Conservation (phyloP, 2,329 filamentous ascomycete genomes). For the Colletotrichum musicola region DNA sequence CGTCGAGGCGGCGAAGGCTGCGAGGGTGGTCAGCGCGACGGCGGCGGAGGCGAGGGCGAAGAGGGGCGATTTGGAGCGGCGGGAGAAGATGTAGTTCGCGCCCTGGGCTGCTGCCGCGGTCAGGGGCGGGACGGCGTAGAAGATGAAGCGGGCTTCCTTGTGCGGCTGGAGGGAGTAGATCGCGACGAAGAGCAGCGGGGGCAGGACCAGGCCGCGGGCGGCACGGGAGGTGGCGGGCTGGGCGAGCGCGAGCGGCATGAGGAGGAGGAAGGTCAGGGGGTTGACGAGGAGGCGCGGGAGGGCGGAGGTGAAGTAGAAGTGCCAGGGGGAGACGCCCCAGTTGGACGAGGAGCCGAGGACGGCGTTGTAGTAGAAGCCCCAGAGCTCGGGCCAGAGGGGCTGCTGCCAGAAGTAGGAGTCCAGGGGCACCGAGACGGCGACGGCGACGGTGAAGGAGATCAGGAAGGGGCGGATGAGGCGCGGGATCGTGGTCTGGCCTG, state of each 20-base stretch:
- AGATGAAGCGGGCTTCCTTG: conserved; percentile 95
- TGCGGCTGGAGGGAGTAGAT: conserved; percentile 92
- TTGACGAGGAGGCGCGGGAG: conserved; percentile 88
- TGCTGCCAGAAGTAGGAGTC: conserved; percentile 97
- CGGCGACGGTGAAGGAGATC: conserved; percentile 73
- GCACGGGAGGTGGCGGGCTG: conserved; percentile 59
- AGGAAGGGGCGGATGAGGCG: conserved; percentile 76
- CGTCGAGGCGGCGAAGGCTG: conserved; percentile 71
- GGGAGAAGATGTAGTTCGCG: conserved; percentile 77
- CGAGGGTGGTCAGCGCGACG: conserved; percentile 70
- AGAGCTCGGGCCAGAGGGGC: conserved; percentile 89
- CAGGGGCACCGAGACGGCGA: conserved; percentile 77
- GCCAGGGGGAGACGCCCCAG: conserved; percentile 89
- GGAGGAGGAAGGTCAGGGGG: conserved; percentile 72
- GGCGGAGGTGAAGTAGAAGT: conserved; percentile 87
- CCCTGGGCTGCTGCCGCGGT: conserved; percentile 82
- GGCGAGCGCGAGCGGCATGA: conserved; percentile 65
- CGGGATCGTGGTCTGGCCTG: conserved; percentile 63
- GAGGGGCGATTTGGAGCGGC: conserved; percentile 70
- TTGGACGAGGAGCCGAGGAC: conserved; percentile 83
- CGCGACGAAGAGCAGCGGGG: conserved; percentile 78
- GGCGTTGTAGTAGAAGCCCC: conserved; percentile 92
- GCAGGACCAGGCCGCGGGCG: conserved; percentile 68
- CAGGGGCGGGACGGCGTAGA: conserved; percentile 86
- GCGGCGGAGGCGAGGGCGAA: conserved; percentile 66